Percentiles rank a stretch among this genome's conserved stretches.
These are phyloP conservation scores for Endothia cerciana DNA, from an alignment of 2,329 filamentous ascomycete species.

Conservation along the genomic window DNA sequence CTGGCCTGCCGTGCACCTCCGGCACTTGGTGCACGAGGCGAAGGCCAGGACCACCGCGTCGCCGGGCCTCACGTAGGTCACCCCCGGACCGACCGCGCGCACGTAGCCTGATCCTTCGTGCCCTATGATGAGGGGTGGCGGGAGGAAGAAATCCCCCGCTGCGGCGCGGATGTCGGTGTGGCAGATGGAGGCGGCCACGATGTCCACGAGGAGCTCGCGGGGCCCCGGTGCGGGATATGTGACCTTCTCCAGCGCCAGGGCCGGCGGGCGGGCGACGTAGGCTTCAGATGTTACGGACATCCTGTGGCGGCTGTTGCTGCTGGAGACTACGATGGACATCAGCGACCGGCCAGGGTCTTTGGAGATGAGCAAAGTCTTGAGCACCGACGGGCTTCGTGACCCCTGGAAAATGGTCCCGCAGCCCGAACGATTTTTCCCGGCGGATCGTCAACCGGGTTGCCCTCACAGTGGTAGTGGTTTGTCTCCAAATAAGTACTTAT, in stretches of 20 bases:
- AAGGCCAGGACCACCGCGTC: slow-evolving; percentile 30
- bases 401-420: too few relatives aligned
- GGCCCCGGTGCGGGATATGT: slow-evolving; percentile 15
- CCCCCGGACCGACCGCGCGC: slow-evolving; percentile 27
- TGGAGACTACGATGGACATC: neutral
- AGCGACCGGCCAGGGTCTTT: too few relatives aligned
- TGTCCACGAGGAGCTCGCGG: slow-evolving; percentile 22
- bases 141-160: slow-evolving; percentile 20
- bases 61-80: slow-evolving; percentile 28
- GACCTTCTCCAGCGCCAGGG: slow-evolving; percentile 13
- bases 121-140: slow-evolving; percentile 26
- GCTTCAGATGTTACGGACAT: slow-evolving; percentile 21
- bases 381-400: too few relatives aligned
- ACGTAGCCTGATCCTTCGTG: slow-evolving; percentile 32
- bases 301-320: neutral
- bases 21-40: slow-evolving; percentile 22
- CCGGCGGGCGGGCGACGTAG: slow-evolving; percentile 18
- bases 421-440: too few relatives aligned
- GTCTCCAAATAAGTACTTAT: too few relatives aligned
- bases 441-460: too few relatives aligned
- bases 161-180: slow-evolving; percentile 23
- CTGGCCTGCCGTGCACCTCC: slow-evolving; percentile 1
- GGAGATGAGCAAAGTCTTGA: too few relatives aligned
- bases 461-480: too few relatives aligned
- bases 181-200: slow-evolving; percentile 20